These are phyloP conservation scores for Hanseniaspora pseudoguilliermondii DNA, from an alignment of 805 yeast species.

Conservation along the genomic window DNA sequence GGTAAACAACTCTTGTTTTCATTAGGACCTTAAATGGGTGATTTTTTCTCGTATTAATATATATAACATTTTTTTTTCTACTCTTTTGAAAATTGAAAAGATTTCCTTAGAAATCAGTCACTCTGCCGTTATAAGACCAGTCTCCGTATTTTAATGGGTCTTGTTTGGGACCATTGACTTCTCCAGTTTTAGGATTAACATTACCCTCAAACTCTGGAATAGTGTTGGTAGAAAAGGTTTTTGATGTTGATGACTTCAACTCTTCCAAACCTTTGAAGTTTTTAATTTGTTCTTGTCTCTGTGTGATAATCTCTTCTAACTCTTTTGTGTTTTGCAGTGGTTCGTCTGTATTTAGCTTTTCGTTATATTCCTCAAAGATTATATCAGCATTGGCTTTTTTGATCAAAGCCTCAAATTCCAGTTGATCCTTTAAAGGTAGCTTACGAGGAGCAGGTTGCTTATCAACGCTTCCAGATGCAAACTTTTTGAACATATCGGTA, in stretches of 20 bases:
- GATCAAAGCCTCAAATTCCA: slow-evolving; percentile 8
- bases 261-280: slow-evolving; percentile 45
- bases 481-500: slow-evolving; percentile 8
- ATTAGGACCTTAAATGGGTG: not conserved
- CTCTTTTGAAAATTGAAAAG: not conserved
- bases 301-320: slow-evolving; percentile 69
- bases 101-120: slow-evolving; percentile 63
- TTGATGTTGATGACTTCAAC: not conserved
- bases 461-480: slow-evolving; percentile 11
- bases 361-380: slow-evolving; percentile 10
- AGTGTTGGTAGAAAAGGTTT: slow-evolving; percentile 38
- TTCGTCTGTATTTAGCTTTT: not conserved
- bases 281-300: slow-evolving; percentile 61
- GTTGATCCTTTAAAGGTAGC: slow-evolving; percentile 15
- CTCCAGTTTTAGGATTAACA: slow-evolving; percentile 86
- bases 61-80: not conserved
- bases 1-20: not conserved
- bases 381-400: slow-evolving; percentile 7
- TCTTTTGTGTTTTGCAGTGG: slow-evolving; percentile 43
- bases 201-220: slow-evolving; percentile 95
- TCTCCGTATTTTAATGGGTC: slow-evolving; percentile 88
- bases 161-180: slow-evolving; percentile 93
- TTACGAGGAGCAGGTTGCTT: slow-evolving; percentile 25
- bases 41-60: not conserved
- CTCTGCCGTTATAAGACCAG: slow-evolving; percentile 91